phyloP scores from a whole-genome alignment of 2,329 filamentous ascomycete genomes.

The Beauveria varroae region DNA sequence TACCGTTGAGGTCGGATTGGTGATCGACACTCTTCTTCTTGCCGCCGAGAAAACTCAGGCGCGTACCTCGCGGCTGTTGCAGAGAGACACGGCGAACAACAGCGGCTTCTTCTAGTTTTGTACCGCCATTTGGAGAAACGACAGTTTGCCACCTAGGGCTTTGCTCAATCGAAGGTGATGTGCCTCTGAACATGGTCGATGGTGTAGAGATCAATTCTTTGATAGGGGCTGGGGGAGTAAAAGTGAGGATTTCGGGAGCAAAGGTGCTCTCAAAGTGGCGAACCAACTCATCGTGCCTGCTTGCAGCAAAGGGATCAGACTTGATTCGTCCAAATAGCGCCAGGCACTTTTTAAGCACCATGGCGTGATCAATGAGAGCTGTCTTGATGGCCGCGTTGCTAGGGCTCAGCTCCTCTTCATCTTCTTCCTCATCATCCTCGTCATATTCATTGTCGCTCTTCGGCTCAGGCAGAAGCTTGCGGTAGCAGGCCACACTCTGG shows the following conservation, averaged over 20 bases:
- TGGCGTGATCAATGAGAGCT: constrained; percentile 80
- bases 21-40: constrained; percentile 37
- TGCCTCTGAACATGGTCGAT: constrained; percentile 41
- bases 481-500: constrained; percentile 72
- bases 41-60: constrained; percentile 50
- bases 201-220: constrained; percentile 34
- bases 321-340: constrained; percentile 57
- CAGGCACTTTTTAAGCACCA: constrained; percentile 79
- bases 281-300: constrained; percentile 48
- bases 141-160: constrained; percentile 25
- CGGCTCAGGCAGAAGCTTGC: constrained; percentile 57
- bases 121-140: constrained; percentile 26
- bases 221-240: constrained; percentile 43
- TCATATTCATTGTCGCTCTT: constrained; percentile 30
- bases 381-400: constrained; percentile 76
- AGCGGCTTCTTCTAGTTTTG: constrained; percentile 41
- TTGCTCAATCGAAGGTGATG: constrained; percentile 36
- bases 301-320: background rate
- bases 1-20: constrained; percentile 21
- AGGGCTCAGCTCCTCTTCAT: constrained; percentile 42
- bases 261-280: constrained; percentile 55
- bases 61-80: constrained; percentile 40
- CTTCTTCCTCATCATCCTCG: constrained; percentile 35
- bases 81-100: constrained; percentile 43
- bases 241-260: constrained; percentile 56